A percentile compares a stretch with the other conserved stretches of the same genome.
Conservation (phyloP, 495 filamentous ascomycete genomes). For the Neurospora pannonica region DNA sequence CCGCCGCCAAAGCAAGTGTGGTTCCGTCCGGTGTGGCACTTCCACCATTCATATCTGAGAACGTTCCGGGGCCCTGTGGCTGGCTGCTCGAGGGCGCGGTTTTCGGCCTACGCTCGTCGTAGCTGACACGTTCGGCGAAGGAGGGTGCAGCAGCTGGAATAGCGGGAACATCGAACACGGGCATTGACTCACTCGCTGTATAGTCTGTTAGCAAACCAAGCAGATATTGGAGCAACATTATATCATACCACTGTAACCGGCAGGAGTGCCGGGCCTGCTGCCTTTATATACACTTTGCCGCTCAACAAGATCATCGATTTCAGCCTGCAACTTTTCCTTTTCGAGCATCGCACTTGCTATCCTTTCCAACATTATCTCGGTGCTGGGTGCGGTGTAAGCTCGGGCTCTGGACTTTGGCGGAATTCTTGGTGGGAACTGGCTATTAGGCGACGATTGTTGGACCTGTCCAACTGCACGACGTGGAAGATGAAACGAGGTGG, state of each 20-base stretch:
- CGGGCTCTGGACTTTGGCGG: conserved; percentile 24
- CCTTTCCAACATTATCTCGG: conserved; percentile 36
- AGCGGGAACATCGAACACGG: conserved; percentile 28
- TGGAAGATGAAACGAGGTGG: conserved; percentile 42
- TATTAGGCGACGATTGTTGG: conserved; percentile 16
- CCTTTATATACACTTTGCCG: conserved; percentile 41
- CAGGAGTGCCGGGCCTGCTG: conserved; percentile 39
- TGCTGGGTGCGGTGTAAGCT: conserved; percentile 24
- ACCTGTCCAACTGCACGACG: conserved; percentile 30
- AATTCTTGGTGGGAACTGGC: conserved; percentile 16
- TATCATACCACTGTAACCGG: conserved; percentile 10
- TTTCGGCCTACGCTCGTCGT: conserved; percentile 22
- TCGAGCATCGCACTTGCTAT: conserved; percentile 45
- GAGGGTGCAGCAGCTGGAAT: conserved; percentile 38
- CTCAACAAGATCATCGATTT: conserved; percentile 45
- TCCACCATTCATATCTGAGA: background rate
- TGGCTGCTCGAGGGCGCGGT: conserved; percentile 22
- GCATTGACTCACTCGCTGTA: conserved; percentile 28
- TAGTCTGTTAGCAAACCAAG: background rate
- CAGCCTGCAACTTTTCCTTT: conserved; percentile 39
- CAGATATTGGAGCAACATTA: background rate
- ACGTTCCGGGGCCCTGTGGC: conserved; percentile 13
- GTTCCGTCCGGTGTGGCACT: conserved; percentile 8
- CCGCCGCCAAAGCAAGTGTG: conserved; percentile 8
- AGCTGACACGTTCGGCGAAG: conserved; percentile 38